phyloP scores from a whole-genome alignment of 169 alveolate species.

The Babesia gibsoni region DNA sequence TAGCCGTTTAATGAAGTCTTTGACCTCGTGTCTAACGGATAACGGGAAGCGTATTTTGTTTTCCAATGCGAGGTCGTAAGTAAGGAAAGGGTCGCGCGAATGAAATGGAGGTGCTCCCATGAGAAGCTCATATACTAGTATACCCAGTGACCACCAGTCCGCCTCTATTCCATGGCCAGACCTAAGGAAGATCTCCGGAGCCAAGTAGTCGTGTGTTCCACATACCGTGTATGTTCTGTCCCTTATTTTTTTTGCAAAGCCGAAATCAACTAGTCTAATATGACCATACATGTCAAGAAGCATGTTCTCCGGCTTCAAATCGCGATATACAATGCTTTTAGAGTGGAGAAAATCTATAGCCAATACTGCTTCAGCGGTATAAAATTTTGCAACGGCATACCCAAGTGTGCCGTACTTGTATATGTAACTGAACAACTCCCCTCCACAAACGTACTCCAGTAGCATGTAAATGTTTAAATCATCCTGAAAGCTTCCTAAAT shows the following conservation, averaged over 20 bases:
- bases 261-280: constrained; percentile 80
- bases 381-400: constrained; percentile 65
- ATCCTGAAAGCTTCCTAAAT: constrained; percentile 75
- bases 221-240: constrained; percentile 75
- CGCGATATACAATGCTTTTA: constrained; percentile 77
- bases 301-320: constrained; percentile 83
- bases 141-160: constrained; percentile 86
- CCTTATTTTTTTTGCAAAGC: constrained; percentile 72
- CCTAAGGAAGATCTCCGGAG: constrained; percentile 81
- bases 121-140: constrained; percentile 80
- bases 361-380: constrained; percentile 71
- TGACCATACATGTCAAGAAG: constrained; percentile 74
- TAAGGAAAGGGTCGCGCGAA: constrained; percentile 57
- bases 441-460: constrained; percentile 80
- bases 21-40: constrained; percentile 57
- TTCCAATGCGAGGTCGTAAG: constrained; percentile 72
- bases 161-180: constrained; percentile 80
- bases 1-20: constrained; percentile 75
- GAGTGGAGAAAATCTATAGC: constrained; percentile 79
- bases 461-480: constrained; percentile 69
- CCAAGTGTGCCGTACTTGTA: constrained; percentile 56
- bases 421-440: constrained; percentile 75
- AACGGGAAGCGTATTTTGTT: constrained; percentile 63
- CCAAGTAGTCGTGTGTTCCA: constrained; percentile 85
- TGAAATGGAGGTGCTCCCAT: constrained; percentile 86